Base-by-base conservation (phyloP, 2,329 filamentous ascomycete genomes). In the Colletotrichum aenigma region DNA sequence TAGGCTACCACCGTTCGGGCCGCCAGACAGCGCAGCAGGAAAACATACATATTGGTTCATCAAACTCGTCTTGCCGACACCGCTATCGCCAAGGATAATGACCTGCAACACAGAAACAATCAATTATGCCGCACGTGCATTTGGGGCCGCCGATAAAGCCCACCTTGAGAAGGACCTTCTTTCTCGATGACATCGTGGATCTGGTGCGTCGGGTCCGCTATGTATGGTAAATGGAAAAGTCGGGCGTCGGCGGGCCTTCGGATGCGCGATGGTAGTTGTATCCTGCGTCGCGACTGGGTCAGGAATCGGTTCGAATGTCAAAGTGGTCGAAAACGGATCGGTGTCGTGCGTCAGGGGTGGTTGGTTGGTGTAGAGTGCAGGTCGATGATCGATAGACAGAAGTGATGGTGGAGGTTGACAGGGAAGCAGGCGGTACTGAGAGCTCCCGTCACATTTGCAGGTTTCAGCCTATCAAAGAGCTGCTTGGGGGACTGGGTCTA, bases 11-110 rank as follows among this genome's bases (percentile, higher is more conserved):
- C 16, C 18, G 21, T 58, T 38, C 52, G 70, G 52, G 38, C 71
- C 64, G 58, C 70, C 43, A 38, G 58, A n/a, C 26, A 24, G 32
- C n/a, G 34, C 26, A 66, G 26, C 26, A 34, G 58, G 26, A 55
- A 48, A 36, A 70, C 94, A 86, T 93, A 98, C 97, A 95, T 98
- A 99, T 98, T 99, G 97, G 89, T 99, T 99, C 97, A 99, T 99
- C 92, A 99, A 93, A 87, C 96, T 98, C 77, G 97, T 99, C 91
- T 99, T 99, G 85, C 97, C 97, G 78, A 99, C 97, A 88, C 97
- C 97, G 87, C 96, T 98, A 87, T 99, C 97, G 81, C 97, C 97
- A 81, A 99, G 93, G 87, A 99, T 98, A 83, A 99, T 99, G 83
- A 99, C 96, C 96, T 98, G 82, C 61, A 78, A 68, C 28, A 48